Evolutionary conservation across 306 rosid species (phyloP), one percentile per base, ranked within the genome.

Genomic region (Fragaria ananassa): DNA sequence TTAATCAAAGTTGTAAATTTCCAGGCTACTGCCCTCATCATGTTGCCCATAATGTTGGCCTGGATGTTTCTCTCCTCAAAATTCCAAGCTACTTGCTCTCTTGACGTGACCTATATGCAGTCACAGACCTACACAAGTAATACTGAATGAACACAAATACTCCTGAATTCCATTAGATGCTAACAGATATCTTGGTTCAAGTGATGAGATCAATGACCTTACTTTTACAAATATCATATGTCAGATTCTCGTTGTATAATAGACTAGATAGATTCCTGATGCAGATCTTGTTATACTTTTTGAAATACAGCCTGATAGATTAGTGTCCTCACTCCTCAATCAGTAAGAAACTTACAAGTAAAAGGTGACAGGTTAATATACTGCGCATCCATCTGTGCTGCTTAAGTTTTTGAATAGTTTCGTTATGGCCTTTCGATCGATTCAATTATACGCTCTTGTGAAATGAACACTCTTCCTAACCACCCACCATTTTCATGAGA

Each of bases 11-110:
- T 46, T 63, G 34, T 74, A 65, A 75, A 74, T 82, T 82, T 87
- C 44, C 87, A 93, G 98, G 94, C 90, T 73, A 90, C 96, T 81
- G 96, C 91, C 72, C 25, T 92, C 18, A 70, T 92, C 71, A 85
- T 80, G 76, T 90, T 94, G 82, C 98, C 97, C 8, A 54, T 92
- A 62, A 67, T 91, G 78, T 78, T 93, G 76, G 96, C 91, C 31
- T 92, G 97, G 97, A 78, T 92, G 70, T 76, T 90, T 74, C 82
- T 92, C 73, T 87, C 89, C 37, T 87, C 94, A 69, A 79, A 73
- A 68, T 74, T 87, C 42, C 70, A 74, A 34, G 68, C 69, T 72
- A 73, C 81, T 34, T 61, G 63, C 68, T 63, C 42, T 5, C 5
- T 63, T 63, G 68, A 34, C 45, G 21, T 63, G 45, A 63, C 68